These are phyloP conservation scores for Adiantum capillusveneris DNA, from an alignment of 75 land plant species.

Conservation along the genomic window DNA sequence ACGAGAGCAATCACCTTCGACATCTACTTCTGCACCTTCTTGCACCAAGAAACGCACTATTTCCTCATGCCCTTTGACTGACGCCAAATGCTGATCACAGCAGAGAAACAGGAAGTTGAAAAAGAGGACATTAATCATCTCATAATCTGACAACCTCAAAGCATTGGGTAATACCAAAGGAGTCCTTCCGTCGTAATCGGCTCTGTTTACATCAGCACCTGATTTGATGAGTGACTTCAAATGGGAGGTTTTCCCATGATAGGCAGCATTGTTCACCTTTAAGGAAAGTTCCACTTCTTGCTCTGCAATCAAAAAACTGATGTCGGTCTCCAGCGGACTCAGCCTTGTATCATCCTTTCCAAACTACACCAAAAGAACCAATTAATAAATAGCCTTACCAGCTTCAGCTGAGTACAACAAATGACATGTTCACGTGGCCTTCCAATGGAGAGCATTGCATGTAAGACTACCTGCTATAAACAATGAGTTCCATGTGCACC, in stretches of 20 bases:
- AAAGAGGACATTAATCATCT: too few species aligned
- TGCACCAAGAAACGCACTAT: constrained; percentile 36
- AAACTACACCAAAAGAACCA: background rate
- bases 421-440: too few species aligned
- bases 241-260: constrained; percentile 55
- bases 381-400: too few species aligned
- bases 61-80: constrained; percentile 39
- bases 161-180: constrained; percentile 44
- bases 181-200: constrained; percentile 74
- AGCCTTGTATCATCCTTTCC: background rate
- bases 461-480: too few species aligned
- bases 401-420: too few species aligned
- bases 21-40: constrained; percentile 43
- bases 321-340: constrained; percentile 35
- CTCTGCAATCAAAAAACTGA: constrained; percentile 44
- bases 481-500: too few species aligned
- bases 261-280: constrained; percentile 63
- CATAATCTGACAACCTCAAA: background rate
- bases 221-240: constrained; percentile 46
- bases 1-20: constrained; percentile 19
- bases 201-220: constrained; percentile 68
- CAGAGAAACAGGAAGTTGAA: background rate
- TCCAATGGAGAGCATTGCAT: too few species aligned
- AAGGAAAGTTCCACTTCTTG: constrained; percentile 71
- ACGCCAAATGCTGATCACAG: constrained; percentile 40